phyloP scores from a whole-genome alignment of 2,329 filamentous ascomycete genomes.

The Monosporascus sp. region DNA sequence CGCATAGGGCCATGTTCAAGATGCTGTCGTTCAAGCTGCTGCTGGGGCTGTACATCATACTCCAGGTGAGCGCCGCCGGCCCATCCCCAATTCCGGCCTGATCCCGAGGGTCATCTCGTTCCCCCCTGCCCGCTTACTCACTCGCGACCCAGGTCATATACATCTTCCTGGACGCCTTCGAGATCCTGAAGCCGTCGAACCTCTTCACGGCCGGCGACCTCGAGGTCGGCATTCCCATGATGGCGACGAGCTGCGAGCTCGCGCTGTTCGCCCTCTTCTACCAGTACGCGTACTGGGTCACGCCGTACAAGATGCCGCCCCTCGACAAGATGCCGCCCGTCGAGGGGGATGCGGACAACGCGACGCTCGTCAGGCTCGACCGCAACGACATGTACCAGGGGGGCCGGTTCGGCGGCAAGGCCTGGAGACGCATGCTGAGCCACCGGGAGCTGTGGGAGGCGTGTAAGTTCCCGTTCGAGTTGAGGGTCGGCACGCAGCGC shows the following conservation, averaged over 20 bases:
- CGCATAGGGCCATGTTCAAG: constrained; percentile 19
- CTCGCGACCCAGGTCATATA: constrained; percentile 9
- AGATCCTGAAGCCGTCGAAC: constrained; percentile 10
- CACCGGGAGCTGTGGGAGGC: too few species aligned
- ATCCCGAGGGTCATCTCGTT: too few species aligned
- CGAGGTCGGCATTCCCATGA: constrained; percentile 14
- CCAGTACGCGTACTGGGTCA: constrained; percentile 18
- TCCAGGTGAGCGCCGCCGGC: constrained; percentile 5
- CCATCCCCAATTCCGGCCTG: too few species aligned
- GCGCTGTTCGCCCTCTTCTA: constrained; percentile 19
- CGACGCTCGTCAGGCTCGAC: too few species aligned
- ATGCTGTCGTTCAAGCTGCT: constrained; percentile 23
- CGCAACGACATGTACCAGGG: too few species aligned
- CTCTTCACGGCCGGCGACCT: constrained; percentile 7
- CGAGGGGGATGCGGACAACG: too few species aligned
- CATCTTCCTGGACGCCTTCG: constrained; percentile 11
- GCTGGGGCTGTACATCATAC: constrained; percentile 9
- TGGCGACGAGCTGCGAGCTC: constrained; percentile 12
- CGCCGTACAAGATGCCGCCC: constrained; percentile 11
- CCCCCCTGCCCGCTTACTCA: too few species aligned
- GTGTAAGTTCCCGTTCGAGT: too few species aligned
- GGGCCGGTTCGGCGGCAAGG: too few species aligned
- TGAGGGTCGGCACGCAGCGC: too few species aligned
- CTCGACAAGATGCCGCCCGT: too few species aligned
- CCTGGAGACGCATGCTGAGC: too few species aligned